Base-by-base conservation (phyloP, 2,329 filamentous ascomycete species). In the Aspergillus awamori region DNA sequence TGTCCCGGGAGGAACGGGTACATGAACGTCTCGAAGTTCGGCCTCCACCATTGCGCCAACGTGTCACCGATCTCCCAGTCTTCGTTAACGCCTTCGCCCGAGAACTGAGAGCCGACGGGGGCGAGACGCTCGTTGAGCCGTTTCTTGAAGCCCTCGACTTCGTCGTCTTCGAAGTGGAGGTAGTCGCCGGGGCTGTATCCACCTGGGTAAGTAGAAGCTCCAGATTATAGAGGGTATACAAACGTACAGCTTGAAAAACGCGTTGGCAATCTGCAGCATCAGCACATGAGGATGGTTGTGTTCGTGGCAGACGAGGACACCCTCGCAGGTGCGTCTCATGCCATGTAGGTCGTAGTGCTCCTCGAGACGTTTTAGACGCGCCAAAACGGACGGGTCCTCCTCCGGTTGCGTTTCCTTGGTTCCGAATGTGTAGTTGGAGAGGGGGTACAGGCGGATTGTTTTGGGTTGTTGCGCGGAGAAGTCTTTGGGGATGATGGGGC, bases 1-100 rank as follows among this genome's bases (percentile, higher is more conserved):
- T 99, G 95, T 17, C 93, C 92, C 7, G 95, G 95, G 60, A 98
- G 89, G 78, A 97, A 99, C 0, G 95, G 95, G 76, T 99, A 99
- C 93, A 99, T 97, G 83, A 98, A 98, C 2, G 95, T 98, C 83
- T 99, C 95, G 76, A 98, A 97, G 82, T 98, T 99, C 57, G 95
- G 95, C 60, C 95, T 86, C 93, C 94, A 99, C 95, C 95, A 99
- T 80, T 97, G 93, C 57, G 95, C 94, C 59, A 99, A 84, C 53
- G 93, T 97, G 76, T 98, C 95, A 69, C 91, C 92, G 69, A 99
- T 88, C 76, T 96, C 86, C 95, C 95, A 99, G 74, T 97, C 92
- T 66, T 91, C 91, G 75, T 94, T 93, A 70, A 95, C 91, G 53
- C 91, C 91, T 77, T 96, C 91, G 63, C 92, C 91, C 26, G 91